These are phyloP conservation scores for Nicotiana paniculata DNA, from an alignment of 257 asterid genomes.

Conservation along the genomic window DNA sequence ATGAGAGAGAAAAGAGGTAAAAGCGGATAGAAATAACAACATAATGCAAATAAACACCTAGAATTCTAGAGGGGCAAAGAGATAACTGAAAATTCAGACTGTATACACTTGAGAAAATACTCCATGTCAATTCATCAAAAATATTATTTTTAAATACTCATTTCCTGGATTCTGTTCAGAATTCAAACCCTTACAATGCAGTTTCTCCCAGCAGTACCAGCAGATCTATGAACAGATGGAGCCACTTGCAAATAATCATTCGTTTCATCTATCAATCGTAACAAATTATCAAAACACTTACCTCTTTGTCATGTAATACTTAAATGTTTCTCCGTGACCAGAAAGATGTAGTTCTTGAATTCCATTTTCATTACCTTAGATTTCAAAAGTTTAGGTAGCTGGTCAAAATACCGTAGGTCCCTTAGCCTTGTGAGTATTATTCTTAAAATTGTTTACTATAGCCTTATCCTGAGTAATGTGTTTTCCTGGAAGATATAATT, in stretches of 20 bases:
- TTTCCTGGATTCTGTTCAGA: not conserved
- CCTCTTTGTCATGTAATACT: no score
- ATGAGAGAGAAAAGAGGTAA: conserved; percentile 14
- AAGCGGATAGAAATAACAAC: conserved; percentile 10
- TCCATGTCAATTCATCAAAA: conserved; percentile 7
- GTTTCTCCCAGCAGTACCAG: no score
- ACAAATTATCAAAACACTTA: no score
- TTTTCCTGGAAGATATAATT: not conserved
- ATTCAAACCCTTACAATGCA: not conserved
- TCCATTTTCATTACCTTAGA: no score
- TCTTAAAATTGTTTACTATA: not conserved
- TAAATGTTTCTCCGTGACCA: no score
- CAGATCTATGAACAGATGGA: no score
- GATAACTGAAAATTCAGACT: not conserved
- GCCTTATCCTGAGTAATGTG: not conserved
- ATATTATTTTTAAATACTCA: not conserved
- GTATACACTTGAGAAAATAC: not conserved
- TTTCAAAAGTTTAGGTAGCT: no score
- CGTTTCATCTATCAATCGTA: not conserved
- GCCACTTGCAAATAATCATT: no score
- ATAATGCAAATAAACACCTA: not conserved
- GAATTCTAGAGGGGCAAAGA: not conserved
- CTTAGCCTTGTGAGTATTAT: not conserved
- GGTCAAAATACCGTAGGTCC: no score
- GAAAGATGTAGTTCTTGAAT: no score